Evolutionary conservation across 2,329 filamentous ascomycete species (phyloP).

Genomic region (Teratosphaeria zuluensis): DNA sequence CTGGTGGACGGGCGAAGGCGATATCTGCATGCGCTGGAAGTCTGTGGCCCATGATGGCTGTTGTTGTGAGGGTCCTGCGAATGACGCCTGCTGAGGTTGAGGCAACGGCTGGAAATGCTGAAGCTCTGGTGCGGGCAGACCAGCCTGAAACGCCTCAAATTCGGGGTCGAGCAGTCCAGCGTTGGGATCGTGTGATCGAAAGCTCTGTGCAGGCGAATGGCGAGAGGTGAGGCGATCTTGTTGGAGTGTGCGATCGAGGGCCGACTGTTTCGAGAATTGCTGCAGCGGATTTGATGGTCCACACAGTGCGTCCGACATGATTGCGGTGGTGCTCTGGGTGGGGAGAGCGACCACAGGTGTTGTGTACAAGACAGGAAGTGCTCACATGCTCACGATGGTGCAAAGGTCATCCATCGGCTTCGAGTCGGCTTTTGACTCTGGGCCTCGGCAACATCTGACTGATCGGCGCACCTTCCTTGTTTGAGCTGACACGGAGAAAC

Average conservation of each 20-base stretch:
- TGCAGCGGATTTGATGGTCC: constrained; percentile 68
- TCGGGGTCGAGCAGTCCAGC: constrained; percentile 52
- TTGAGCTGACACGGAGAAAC: not conserved
- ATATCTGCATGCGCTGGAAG: constrained; percentile 39
- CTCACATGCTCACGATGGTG: not conserved
- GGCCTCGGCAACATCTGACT: not conserved
- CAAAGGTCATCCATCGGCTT: not conserved
- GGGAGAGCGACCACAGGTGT: not conserved
- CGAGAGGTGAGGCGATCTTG: constrained; percentile 57
- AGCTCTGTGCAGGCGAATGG: constrained; percentile 44
- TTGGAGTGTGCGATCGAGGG: constrained; percentile 59
- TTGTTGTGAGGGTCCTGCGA: constrained; percentile 17
- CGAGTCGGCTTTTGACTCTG: not conserved
- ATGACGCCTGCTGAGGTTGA: constrained; percentile 1
- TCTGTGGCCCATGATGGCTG: constrained; percentile 39
- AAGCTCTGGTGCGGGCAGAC: constrained; percentile 30
- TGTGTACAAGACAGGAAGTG: not conserved
- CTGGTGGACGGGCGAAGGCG: constrained; percentile 36
- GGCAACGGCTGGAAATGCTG: constrained; percentile 21
- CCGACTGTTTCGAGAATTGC: constrained; percentile 60
- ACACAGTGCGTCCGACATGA: constrained; percentile 60
- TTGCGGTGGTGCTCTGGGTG: not conserved
- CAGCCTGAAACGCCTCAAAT: constrained; percentile 59
- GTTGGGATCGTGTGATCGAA: constrained; percentile 49
- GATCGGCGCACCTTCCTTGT: not conserved